Evolutionary conservation across 2,329 filamentous ascomycete genomes (phyloP).

Genomic region (Exophiala phaeomuriformis): DNA sequence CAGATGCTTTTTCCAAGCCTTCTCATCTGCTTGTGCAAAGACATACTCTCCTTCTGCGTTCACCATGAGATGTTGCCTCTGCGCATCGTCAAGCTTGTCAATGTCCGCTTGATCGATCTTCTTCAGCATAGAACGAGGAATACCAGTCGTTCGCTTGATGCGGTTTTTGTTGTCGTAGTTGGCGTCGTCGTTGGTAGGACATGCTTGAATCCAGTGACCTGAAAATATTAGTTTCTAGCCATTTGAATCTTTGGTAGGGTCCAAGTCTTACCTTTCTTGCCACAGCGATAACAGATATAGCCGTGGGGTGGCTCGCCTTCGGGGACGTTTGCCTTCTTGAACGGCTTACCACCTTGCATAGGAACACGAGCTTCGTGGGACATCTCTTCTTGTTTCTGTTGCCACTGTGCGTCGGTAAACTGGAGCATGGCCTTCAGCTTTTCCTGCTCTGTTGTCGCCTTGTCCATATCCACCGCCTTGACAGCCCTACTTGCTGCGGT

Average conservation of each 20-base stretch:
- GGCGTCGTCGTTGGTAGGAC: conserved; percentile 96
- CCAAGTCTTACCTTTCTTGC: conserved; percentile 62
- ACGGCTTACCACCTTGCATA: conserved; percentile 33
- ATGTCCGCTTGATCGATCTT: conserved; percentile 79
- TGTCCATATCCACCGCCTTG: conserved; percentile 54
- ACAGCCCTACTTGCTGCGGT: conserved; percentile 34
- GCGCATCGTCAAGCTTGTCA: conserved; percentile 56
- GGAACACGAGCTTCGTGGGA: conserved; percentile 51
- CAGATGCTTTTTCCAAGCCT: conserved; percentile 93
- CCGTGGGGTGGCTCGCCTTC: conserved; percentile 88
- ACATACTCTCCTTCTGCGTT: conserved; percentile 97
- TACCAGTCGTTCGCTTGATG: conserved; percentile 93
- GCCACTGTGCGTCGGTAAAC: conserved; percentile 84
- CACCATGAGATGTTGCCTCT: conserved; percentile 89
- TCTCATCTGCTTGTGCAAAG: conserved; percentile 89
- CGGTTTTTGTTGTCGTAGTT: conserved; percentile 89
- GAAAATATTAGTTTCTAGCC: conserved; percentile 28
- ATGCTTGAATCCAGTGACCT: conserved; percentile 97
- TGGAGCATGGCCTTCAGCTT: conserved; percentile 88
- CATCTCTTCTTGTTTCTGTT: conserved; percentile 86
- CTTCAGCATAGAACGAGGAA: conserved; percentile 89
- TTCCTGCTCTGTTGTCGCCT: conserved; percentile 84
- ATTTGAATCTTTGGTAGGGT: background rate
- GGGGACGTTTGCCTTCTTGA: conserved; percentile 59
- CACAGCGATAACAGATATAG: conserved; percentile 94